Evolutionary conservation across 2,329 filamentous ascomycete genomes (phyloP), one percentile per base, ranked within the genome.

Genomic region (Lithohypha guttulata): DNA sequence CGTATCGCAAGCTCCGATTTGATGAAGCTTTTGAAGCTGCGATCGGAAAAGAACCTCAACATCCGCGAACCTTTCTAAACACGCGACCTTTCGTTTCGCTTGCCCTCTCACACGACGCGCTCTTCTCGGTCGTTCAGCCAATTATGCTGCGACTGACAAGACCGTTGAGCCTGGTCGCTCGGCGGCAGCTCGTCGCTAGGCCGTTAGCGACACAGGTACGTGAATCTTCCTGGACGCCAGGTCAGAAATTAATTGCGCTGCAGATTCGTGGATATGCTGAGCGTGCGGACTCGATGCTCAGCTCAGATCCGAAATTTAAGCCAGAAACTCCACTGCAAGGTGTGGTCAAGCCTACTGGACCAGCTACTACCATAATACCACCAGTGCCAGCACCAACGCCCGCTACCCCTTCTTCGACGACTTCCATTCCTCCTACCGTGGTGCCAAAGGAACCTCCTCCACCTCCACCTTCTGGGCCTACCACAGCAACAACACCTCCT

Each of bases 391-490:
- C 47, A 28, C 11, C 53, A 8, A 53, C 52, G 18, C 53, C 52
- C 27, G 45, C 50, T 25, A 51, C 55, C 20, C 53, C 54, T 33
- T 60, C 64, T 10, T 64, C 66, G 14, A 54, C 58, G 41, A 59
- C 66, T n/a, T 59, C 64, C 29, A 64, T 74, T 34, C 63, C 69
- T 43, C 58, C 67, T 39, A 58, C 68, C 47, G 66, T 65, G 32
- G 55, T 70, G 26, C 65, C 71, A 29, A 60, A 61, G 45, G 54
- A 59, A 11, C 54, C 59, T 17, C 58, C 60, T 22, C 54, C 57
- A 9, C 54, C 58, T 25, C 48, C 56, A 22, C 44, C 53, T 22
- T 45, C 47, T 11, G n/a, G n/a, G n/a, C n/a, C n/a, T n/a, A 50
- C 52, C 19, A 48, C 48, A 17, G 38, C 51, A 11, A 48, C 51